phyloP scores from a whole-genome alignment of 306 rosid species.

The Oxytropis ochrocephala region DNA sequence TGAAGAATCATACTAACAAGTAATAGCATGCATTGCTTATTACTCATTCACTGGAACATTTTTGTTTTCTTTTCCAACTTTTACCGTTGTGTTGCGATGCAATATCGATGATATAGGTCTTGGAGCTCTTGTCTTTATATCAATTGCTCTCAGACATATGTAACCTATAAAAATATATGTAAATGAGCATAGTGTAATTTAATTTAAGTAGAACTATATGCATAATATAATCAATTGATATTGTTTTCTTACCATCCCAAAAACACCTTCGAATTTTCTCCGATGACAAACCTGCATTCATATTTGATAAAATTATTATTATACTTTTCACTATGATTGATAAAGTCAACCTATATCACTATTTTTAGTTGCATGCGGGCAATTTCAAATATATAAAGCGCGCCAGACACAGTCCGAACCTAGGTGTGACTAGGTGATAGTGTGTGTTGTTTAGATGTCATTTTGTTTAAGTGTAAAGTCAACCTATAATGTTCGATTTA shows the following conservation, averaged over 20 bases:
- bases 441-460: too few species aligned
- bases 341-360: neutral
- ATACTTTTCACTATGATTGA: neutral
- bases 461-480: neutral
- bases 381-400: too few species aligned
- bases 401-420: too few species aligned
- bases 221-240: neutral
- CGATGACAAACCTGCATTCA: constrained; percentile 25
- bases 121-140: constrained; percentile 28
- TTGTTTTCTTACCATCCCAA: constrained; percentile 32
- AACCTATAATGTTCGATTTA: neutral
- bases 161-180: constrained; percentile 24
- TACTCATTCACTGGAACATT: neutral
- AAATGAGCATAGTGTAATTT: neutral
- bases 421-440: too few species aligned
- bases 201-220: neutral
- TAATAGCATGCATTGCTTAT: neutral
- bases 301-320: neutral
- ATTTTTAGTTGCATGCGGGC: too few species aligned
- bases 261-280: constrained; percentile 23
- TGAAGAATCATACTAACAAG: neutral
- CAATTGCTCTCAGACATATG: constrained; percentile 51
- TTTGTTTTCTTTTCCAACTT: neutral
- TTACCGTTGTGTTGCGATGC: constrained; percentile 25
- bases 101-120: constrained; percentile 17